Conservation (phyloP, 192 early-diverging fungal species). For the Podila horticola region DNA sequence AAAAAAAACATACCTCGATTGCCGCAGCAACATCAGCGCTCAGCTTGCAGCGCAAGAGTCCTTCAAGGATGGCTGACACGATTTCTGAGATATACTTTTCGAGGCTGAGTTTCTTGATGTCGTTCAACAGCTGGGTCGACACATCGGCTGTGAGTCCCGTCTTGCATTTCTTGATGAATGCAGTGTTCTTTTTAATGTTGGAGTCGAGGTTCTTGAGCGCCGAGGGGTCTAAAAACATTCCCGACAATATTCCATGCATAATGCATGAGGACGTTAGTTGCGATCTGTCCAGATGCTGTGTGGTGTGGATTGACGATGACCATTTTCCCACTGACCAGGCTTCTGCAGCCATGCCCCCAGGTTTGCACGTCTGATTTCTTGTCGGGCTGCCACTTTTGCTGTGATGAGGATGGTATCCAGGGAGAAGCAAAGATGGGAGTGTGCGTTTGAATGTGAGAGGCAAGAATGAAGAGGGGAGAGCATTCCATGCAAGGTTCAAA, state of each 20-base stretch:
- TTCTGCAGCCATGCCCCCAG: constrained; percentile 43
- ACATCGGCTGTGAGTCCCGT: constrained; percentile 73
- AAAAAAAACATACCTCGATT: constrained; percentile 68
- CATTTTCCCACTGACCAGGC: constrained; percentile 17
- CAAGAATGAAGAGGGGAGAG: background rate
- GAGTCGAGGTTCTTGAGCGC: constrained; percentile 81
- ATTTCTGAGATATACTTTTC: constrained; percentile 98
- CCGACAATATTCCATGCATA: no score
- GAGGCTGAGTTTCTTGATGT: constrained; percentile 87
- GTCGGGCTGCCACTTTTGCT: constrained; percentile 39
- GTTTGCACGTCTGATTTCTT: constrained; percentile 43
- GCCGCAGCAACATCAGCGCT: constrained; percentile 81
- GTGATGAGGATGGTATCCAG: background rate
- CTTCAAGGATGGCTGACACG: constrained; percentile 84
- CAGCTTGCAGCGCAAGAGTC: constrained; percentile 72
- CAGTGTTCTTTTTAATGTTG: constrained; percentile 97
- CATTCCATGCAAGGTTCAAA: background rate
- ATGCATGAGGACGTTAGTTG: no score
- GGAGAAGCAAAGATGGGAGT: background rate
- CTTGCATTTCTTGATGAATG: constrained; percentile 94
- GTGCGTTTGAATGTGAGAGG: background rate
- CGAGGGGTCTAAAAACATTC: constrained; percentile 42
- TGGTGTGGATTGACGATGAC: background rate
- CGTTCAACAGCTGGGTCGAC: constrained; percentile 75
- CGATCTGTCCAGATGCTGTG: background rate